These are phyloP conservation scores for Paramecium caudatum DNA, from an alignment of 73 alveolate species.

Conservation along the genomic window DNA sequence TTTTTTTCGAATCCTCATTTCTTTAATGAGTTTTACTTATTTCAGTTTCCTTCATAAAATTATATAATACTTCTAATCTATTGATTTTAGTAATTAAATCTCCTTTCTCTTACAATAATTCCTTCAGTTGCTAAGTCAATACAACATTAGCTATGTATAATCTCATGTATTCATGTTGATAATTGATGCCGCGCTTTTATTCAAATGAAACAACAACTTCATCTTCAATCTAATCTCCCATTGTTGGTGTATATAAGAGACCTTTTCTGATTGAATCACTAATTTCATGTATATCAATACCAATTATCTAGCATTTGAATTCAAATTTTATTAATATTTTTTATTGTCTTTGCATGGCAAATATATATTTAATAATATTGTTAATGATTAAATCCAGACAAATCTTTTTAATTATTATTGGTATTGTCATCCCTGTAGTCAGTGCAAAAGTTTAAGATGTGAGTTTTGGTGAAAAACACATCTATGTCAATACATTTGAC, in stretches of 20 bases:
- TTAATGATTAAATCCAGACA: constrained; percentile 37
- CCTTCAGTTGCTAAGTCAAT: constrained; percentile 37
- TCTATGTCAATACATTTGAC: constrained; percentile 38
- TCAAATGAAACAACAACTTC: constrained; percentile 57
- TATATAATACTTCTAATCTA: constrained; percentile 45
- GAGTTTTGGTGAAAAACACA: constrained; percentile 28
- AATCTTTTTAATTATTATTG: constrained; percentile 44
- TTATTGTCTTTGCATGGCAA: background rate
- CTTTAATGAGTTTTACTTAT: constrained; percentile 12
- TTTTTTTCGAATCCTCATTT: constrained; percentile 4
- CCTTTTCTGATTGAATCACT: constrained; percentile 64
- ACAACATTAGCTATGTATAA: constrained; percentile 60
- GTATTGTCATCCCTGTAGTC: background rate
- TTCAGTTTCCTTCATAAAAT: background rate
- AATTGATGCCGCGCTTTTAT: constrained; percentile 46
- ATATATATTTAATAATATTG: constrained; percentile 49
- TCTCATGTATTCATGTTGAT: constrained; percentile 69
- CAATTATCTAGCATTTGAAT: constrained; percentile 68
- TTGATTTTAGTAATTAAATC: constrained; percentile 48
- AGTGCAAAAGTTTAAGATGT: background rate
- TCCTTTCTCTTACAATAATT: constrained; percentile 58
- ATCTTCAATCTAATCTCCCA: constrained; percentile 55
- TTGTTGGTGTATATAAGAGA: constrained; percentile 41
- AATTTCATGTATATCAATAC: background rate
- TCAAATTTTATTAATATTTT: constrained; percentile 45